These are phyloP conservation scores for Macrophomina tecta DNA, from an alignment of 2,329 filamentous ascomycete genomes.

Conservation along the genomic window DNA sequence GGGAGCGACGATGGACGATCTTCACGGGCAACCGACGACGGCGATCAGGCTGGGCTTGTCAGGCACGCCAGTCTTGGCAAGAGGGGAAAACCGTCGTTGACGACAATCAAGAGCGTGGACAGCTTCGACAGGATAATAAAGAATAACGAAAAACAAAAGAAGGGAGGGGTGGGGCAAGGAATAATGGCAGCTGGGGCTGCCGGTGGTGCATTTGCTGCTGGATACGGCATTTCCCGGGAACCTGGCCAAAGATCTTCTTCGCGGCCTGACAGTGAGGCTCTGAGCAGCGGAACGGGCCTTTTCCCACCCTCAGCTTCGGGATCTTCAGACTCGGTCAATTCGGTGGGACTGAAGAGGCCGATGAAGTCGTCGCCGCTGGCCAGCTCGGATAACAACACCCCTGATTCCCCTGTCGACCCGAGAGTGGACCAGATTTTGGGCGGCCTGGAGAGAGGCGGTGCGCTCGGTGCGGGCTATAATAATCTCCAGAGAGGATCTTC, in stretches of 20 bases:
- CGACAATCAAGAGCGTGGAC: slow-evolving; percentile 54
- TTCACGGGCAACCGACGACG: slow-evolving; percentile 41
- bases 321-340: slow-evolving; percentile 41
- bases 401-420: slow-evolving; percentile 31
- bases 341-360: slow-evolving; percentile 33
- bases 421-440: slow-evolving; percentile 36
- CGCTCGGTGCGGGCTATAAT: slow-evolving; percentile 39
- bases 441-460: slow-evolving; percentile 42
- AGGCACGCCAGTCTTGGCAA: slow-evolving; percentile 57
- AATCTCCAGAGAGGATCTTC: slow-evolving; percentile 38
- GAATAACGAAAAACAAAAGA: slow-evolving; percentile 31
- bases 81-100: slow-evolving; percentile 54
- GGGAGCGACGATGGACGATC: slow-evolving; percentile 34
- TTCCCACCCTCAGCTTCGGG: slow-evolving; percentile 40
- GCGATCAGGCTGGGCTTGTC: slow-evolving; percentile 48
- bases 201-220: slow-evolving; percentile 33
- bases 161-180: slow-evolving; percentile 28
- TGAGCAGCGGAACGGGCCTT: slow-evolving; percentile 43
- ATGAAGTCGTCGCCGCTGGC: slow-evolving; percentile 16
- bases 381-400: not conserved
- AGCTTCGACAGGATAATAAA: slow-evolving; percentile 34
- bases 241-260: slow-evolving; percentile 29
- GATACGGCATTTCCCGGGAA: slow-evolving; percentile 32
- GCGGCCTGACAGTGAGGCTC: slow-evolving; percentile 34
- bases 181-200: slow-evolving; percentile 29